These are phyloP conservation scores for Erigeron philadelphicus DNA, from an alignment of 140 eudicot species.

Conservation along the genomic window DNA sequence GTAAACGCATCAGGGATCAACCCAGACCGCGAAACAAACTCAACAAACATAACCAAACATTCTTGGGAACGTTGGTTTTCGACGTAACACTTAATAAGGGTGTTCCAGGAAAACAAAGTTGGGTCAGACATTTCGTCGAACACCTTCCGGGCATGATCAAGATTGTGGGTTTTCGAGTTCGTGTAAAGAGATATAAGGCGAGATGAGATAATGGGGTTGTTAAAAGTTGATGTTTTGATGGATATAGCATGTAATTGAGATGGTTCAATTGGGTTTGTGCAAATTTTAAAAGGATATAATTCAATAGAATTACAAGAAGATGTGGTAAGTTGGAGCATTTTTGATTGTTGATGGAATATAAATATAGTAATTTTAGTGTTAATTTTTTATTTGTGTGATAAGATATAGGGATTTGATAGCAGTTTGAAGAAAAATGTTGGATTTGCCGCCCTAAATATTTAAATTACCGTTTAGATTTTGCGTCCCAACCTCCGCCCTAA, in stretches of 20 bases:
- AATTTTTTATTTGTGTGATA: not conserved
- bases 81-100: slow-evolving; percentile 37
- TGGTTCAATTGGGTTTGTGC: slow-evolving; percentile 29
- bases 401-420: not conserved
- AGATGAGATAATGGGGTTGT: slow-evolving; percentile 33
- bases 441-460: slow-evolving; percentile 6
- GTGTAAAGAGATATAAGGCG: slow-evolving; percentile 36
- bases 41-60: slow-evolving; percentile 31
- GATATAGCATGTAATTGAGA: slow-evolving; percentile 37
- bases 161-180: slow-evolving; percentile 24
- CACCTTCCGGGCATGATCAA: slow-evolving; percentile 28
- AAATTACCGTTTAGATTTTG: not conserved
- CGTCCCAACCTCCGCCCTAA: no score
- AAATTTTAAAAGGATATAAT: slow-evolving; percentile 25
- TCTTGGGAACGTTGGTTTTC: slow-evolving; percentile 39
- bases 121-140: slow-evolving; percentile 34
- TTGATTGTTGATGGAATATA: not conserved
- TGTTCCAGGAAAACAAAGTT: slow-evolving; percentile 43
- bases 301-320: slow-evolving; percentile 16
- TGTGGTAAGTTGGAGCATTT: slow-evolving; percentile 29
- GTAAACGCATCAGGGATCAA: slow-evolving; percentile 39
- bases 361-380: not conserved
- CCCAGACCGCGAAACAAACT: slow-evolving; percentile 24
- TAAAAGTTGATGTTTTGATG: slow-evolving; percentile 33
- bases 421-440: not conserved